These are phyloP conservation scores for Marchantia polymorpha DNA, from an alignment of 225 moss, liverwort and hornwort species.

Conservation along the genomic window DNA sequence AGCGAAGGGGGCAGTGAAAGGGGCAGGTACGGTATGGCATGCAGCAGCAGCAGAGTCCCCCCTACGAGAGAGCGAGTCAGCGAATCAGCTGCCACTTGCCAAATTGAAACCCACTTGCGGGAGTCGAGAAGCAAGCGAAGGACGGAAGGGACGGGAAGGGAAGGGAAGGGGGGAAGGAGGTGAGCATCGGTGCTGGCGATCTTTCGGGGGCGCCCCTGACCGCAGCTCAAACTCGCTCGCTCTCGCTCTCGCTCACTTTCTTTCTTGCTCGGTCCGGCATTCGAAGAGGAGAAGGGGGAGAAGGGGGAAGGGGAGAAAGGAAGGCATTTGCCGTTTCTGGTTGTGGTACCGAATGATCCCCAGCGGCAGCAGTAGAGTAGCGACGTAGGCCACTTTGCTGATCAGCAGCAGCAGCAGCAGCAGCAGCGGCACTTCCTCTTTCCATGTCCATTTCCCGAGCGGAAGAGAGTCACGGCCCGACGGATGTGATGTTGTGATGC, in stretches of 20 bases:
- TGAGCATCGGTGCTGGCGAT: no score
- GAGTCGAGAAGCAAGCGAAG: no score
- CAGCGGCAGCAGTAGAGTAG: no score
- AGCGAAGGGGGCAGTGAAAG: not conserved
- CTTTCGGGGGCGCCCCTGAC: no score
- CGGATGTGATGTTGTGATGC: not conserved
- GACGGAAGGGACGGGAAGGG: not conserved
- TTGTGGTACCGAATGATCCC: no score
- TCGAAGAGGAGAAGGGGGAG: not conserved
- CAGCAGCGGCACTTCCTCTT: not conserved
- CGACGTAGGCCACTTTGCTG: not conserved
- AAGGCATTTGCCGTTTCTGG: no score
- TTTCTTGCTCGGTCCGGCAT: no score
- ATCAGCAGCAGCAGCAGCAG: not conserved
- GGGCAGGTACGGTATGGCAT: not conserved
- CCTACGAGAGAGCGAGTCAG: not conserved
- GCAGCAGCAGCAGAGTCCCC: not conserved
- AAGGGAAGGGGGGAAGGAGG: not conserved
- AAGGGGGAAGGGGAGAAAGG: not conserved
- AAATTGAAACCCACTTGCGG: constrained; percentile 8
- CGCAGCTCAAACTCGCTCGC: no score
- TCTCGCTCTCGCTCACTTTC: no score
- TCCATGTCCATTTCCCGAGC: not conserved
- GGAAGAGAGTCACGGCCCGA: no score
- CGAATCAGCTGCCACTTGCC: constrained; percentile 13